Percentiles rank a stretch among this genome's conserved stretches.
Conservation (phyloP, 768 basidiomycete species). For the Multifurca ochricompacta region DNA sequence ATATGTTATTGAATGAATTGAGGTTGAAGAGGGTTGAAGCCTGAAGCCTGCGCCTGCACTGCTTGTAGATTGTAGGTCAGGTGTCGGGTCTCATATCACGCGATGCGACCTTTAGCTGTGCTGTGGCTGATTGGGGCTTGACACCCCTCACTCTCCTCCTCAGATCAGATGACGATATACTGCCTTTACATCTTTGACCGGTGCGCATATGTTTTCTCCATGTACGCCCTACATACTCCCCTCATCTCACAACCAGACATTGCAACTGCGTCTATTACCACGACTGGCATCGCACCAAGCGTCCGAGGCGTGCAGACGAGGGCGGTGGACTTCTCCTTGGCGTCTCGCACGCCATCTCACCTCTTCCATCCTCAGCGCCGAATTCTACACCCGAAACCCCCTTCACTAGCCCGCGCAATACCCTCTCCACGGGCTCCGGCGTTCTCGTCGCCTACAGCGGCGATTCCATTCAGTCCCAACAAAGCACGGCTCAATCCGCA, state of each 20-base stretch:
- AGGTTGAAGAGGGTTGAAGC: too few species aligned
- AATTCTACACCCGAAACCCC: constrained; percentile 29
- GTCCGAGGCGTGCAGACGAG: constrained; percentile 63
- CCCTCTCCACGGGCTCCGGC: constrained; percentile 55
- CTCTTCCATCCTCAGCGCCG: constrained; percentile 23
- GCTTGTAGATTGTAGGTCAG: too few species aligned
- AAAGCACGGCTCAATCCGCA: constrained; percentile 24
- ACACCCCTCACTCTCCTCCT: too few species aligned
- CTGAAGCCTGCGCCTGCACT: too few species aligned
- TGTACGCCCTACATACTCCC: background rate
- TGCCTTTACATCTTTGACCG: constrained; percentile 93
- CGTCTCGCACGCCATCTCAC: constrained; percentile 64
- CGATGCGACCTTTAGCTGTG: too few species aligned
- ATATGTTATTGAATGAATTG: too few species aligned
- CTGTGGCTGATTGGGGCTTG: too few species aligned
- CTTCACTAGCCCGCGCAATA: constrained; percentile 56
- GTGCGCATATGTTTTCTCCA: constrained; percentile 37
- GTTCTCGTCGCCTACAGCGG: constrained; percentile 55
- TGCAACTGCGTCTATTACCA: constrained; percentile 93
- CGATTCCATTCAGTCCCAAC: constrained; percentile 14
- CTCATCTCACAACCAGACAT: constrained; percentile 44
- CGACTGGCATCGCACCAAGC: constrained; percentile 81
- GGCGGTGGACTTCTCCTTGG: constrained; percentile 65
- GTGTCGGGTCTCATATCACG: too few species aligned
- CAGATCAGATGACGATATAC: constrained; percentile 68